These are phyloP conservation scores for Aspergillus homomorphus DNA, from an alignment of 495 filamentous ascomycete species.

Conservation along the genomic window DNA sequence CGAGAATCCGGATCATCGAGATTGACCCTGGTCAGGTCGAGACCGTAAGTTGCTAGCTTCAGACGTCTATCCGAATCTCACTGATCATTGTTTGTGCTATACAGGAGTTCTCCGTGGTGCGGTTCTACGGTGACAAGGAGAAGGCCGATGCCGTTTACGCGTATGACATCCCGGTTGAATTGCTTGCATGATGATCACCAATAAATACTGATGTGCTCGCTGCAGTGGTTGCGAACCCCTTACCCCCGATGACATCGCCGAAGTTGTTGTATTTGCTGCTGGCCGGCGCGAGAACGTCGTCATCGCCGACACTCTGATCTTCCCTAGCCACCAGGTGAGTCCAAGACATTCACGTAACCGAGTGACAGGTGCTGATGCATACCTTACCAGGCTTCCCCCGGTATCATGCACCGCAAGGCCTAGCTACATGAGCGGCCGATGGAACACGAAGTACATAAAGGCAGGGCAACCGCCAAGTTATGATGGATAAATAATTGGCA, in stretches of 20 bases:
- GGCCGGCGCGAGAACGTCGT: conserved; percentile 92
- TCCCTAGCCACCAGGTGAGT: conserved; percentile 85
- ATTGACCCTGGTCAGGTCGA: conserved; percentile 96
- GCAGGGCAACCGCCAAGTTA: background rate
- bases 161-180: conserved; percentile 48
- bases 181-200: conserved; percentile 11
- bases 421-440: background rate
- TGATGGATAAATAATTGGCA: too few species aligned
- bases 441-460: background rate
- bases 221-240: conserved; percentile 80
- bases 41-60: conserved; percentile 55
- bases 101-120: conserved; percentile 88
- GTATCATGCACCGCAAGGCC: conserved; percentile 11
- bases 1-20: conserved; percentile 85
- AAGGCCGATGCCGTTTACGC: conserved; percentile 97
- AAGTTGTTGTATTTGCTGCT: conserved; percentile 88
- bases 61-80: background rate
- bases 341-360: background rate
- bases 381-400: conserved; percentile 11
- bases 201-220: background rate
- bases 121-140: conserved; percentile 86
- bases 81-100: conserved; percentile 7
- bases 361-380: background rate
- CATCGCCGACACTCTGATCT: conserved; percentile 86
- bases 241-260: conserved; percentile 92